A percentile compares a stretch with the other conserved stretches of the same genome.
Evolutionary conservation across 108 stramenopile genomes (phyloP).

Genomic region (Mayamaea pseudoterrestris): DNA sequence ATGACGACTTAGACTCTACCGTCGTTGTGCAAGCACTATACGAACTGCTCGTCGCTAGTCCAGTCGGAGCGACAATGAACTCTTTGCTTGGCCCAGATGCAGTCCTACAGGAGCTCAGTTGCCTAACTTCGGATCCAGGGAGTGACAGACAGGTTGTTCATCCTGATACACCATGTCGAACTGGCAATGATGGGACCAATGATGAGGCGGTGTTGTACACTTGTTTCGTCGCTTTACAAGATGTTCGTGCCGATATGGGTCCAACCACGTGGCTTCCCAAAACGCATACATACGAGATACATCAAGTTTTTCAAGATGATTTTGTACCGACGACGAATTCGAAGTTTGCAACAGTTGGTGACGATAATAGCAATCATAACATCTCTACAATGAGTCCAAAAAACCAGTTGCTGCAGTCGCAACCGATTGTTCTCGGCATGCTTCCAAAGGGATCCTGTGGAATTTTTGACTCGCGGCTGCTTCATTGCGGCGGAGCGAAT

Average conservation of each 20-base stretch:
- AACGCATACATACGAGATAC: slow-evolving; percentile 44
- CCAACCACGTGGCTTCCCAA: slow-evolving; percentile 68
- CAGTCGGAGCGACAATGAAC: slow-evolving; percentile 36
- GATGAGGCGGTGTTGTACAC: slow-evolving; percentile 53
- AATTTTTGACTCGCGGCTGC: slow-evolving; percentile 61
- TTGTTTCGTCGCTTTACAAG: slow-evolving; percentile 74
- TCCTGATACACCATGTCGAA: slow-evolving; percentile 60
- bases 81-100: slow-evolving; percentile 38
- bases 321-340: not conserved
- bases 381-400: slow-evolving; percentile 24
- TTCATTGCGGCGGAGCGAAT: slow-evolving; percentile 76
- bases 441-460: slow-evolving; percentile 62
- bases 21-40: slow-evolving; percentile 21
- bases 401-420: slow-evolving; percentile 36
- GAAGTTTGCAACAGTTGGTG: slow-evolving; percentile 4
- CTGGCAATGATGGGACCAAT: slow-evolving; percentile 8
- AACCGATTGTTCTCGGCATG: slow-evolving; percentile 42
- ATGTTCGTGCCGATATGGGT: slow-evolving; percentile 63
- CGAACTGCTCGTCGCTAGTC: slow-evolving; percentile 26
- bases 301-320: slow-evolving; percentile 40
- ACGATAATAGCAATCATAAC: not conserved
- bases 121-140: slow-evolving; percentile 61
- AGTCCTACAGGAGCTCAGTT: slow-evolving; percentile 52
- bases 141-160: slow-evolving; percentile 72
- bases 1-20: too few species aligned